phyloP scores from a whole-genome alignment of 2,329 filamentous ascomycete species.

The Diaporthe ampelina region DNA sequence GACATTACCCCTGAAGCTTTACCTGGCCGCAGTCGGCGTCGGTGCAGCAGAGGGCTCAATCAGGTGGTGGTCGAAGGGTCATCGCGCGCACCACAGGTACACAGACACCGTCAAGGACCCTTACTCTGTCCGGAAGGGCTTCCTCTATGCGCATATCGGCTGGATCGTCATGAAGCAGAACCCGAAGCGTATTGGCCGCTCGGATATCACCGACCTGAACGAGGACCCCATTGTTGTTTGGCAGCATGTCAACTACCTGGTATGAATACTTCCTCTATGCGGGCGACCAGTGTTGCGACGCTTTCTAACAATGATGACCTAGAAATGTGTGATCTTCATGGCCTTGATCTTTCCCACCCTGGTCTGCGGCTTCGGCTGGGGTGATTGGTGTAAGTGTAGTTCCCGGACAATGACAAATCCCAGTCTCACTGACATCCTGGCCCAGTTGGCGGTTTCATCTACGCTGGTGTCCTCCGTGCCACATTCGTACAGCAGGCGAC shows the following conservation, averaged over 20 bases:
- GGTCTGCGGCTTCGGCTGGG: conserved; percentile 83
- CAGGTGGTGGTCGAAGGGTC: conserved; percentile 88
- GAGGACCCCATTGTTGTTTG: conserved; percentile 87
- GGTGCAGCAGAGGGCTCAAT: conserved; percentile 89
- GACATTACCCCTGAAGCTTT: conserved; percentile 81
- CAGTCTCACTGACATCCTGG: neutral
- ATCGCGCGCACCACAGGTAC: conserved; percentile 90
- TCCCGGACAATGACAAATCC: neutral
- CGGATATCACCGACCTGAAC: conserved; percentile 90
- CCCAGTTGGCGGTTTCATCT: conserved; percentile 79
- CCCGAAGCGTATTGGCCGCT: conserved; percentile 88
- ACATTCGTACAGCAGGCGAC: conserved; percentile 94
- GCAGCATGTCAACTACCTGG: conserved; percentile 88
- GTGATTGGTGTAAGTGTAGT: conserved; percentile 71
- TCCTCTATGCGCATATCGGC: conserved; percentile 86
- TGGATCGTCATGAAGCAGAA: conserved; percentile 97
- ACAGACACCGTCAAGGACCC: conserved; percentile 94
- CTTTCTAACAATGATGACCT: neutral
- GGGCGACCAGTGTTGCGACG: neutral
- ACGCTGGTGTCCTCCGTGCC: conserved; percentile 86
- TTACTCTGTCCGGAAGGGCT: conserved; percentile 90
- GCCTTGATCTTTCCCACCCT: conserved; percentile 81
- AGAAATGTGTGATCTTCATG: conserved; percentile 82
- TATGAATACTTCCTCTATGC: neutral
- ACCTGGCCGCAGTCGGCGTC: conserved; percentile 84